Evolutionary conservation across 805 yeast genomes (phyloP).

Genomic region (Hanseniaspora mollemarum): DNA sequence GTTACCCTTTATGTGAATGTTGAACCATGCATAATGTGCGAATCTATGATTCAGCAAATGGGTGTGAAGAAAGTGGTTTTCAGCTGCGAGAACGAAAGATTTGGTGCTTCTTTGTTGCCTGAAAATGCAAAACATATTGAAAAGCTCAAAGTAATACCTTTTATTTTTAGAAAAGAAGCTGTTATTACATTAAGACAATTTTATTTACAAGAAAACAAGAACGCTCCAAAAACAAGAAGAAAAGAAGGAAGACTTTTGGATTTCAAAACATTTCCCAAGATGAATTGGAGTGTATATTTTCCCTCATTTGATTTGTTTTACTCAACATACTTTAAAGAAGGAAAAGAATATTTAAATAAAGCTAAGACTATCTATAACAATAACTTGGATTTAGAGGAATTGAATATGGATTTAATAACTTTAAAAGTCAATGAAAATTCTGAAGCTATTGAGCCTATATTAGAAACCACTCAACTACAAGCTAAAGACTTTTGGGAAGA

Average conservation of each 20-base stretch:
- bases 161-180: constrained; percentile 70
- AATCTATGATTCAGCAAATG: constrained; percentile 74
- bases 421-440: not conserved
- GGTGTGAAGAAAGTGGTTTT: constrained; percentile 64
- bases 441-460: not conserved
- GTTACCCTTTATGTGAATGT: constrained; percentile 81
- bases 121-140: constrained; percentile 18
- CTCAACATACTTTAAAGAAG: not conserved
- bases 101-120: constrained; percentile 54
- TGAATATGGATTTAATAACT: not conserved
- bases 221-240: constrained; percentile 69
- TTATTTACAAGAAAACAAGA: constrained; percentile 72
- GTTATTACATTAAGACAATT: constrained; percentile 69
- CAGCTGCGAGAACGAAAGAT: constrained; percentile 90
- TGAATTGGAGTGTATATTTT: constrained; percentile 48
- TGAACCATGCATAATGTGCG: constrained; percentile 98
- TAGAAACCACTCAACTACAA: not conserved
- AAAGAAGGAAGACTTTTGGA: constrained; percentile 59
- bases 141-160: constrained; percentile 46
- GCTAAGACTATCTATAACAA: not conserved
- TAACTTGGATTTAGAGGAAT: constrained; percentile 1
- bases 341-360: not conserved
- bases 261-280: constrained; percentile 44
- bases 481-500: not conserved
- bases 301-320: constrained; percentile 38